Percentiles rank a stretch among this genome's conserved stretches.
Conservation (phyloP, 371 early-diverging fungal species). For the Dichotomocladium elegans region DNA sequence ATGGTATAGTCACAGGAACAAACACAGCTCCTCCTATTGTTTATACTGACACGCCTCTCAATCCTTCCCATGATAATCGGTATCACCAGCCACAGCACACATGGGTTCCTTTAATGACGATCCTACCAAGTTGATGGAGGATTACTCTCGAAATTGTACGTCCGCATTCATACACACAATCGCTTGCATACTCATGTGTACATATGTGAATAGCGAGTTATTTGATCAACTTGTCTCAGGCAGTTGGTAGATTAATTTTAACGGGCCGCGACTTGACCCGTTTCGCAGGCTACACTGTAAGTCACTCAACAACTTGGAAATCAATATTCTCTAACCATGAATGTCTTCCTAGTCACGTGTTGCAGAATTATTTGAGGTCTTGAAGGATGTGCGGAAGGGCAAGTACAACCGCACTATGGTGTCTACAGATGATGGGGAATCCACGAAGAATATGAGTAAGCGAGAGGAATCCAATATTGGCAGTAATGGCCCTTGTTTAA, state of each 20-base stretch:
- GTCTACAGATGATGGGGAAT: constrained; percentile 30
- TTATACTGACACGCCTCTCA: neutral
- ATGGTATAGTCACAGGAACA: constrained; percentile 33
- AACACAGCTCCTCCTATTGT: too few species aligned
- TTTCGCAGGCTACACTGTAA: constrained; percentile 70
- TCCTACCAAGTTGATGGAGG: constrained; percentile 83
- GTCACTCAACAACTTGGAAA: neutral
- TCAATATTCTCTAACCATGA: neutral
- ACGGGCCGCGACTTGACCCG: constrained; percentile 80
- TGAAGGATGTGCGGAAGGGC: constrained; percentile 67
- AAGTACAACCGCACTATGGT: constrained; percentile 64
- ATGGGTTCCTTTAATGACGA: constrained; percentile 57
- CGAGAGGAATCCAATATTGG: too few species aligned
- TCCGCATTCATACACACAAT: too few species aligned
- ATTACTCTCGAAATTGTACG: constrained; percentile 80
- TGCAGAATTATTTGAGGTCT: constrained; percentile 69
- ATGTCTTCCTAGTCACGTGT: constrained; percentile 57
- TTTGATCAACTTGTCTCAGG: constrained; percentile 82
- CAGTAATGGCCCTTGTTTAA: too few species aligned
- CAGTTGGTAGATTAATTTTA: constrained; percentile 79
- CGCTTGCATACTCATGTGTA: neutral
- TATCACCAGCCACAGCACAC: constrained; percentile 40
- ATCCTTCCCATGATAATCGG: neutral
- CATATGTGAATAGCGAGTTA: constrained; percentile 59
- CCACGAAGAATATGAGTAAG: constrained; percentile 31